Conservation (phyloP, 306 rosid species). For the Astragalus membranaceus region DNA sequence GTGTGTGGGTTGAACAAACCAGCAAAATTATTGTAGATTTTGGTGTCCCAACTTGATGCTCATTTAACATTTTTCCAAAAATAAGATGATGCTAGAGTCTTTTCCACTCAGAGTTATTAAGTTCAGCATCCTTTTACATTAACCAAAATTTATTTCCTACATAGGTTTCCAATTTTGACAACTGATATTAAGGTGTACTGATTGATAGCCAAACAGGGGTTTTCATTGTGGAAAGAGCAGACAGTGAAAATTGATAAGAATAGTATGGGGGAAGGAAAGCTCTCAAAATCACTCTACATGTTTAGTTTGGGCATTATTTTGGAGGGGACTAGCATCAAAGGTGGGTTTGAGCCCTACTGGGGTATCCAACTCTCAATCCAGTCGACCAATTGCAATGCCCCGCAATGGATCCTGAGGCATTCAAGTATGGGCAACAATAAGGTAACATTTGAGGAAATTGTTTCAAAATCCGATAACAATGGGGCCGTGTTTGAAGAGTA, state of each 20-base stretch:
- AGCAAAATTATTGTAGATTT: no score
- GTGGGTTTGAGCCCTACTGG: not conserved
- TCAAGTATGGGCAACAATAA: not conserved
- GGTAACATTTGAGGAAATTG: not conserved
- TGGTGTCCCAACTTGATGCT: no score
- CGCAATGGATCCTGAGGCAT: not conserved
- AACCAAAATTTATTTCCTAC: conserved; percentile 1
- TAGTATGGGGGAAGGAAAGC: not conserved
- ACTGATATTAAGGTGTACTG: no score
- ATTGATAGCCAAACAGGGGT: not conserved
- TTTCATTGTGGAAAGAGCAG: not conserved
- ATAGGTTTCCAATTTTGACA: not conserved
- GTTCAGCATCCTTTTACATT: not conserved
- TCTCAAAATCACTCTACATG: not conserved
- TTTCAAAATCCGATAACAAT: not conserved
- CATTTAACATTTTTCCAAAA: no score
- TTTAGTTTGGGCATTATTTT: not conserved
- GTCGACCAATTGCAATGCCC: not conserved
- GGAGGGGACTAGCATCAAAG: not conserved
- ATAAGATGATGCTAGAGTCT: not conserved
- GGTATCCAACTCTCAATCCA: not conserved
- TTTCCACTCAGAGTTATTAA: not conserved
- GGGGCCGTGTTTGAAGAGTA: not conserved
- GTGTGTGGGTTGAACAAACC: no score
- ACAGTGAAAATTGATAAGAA: not conserved